Conservation (phyloP, 768 basidiomycete genomes). For the Auricularia sp. region DNA sequence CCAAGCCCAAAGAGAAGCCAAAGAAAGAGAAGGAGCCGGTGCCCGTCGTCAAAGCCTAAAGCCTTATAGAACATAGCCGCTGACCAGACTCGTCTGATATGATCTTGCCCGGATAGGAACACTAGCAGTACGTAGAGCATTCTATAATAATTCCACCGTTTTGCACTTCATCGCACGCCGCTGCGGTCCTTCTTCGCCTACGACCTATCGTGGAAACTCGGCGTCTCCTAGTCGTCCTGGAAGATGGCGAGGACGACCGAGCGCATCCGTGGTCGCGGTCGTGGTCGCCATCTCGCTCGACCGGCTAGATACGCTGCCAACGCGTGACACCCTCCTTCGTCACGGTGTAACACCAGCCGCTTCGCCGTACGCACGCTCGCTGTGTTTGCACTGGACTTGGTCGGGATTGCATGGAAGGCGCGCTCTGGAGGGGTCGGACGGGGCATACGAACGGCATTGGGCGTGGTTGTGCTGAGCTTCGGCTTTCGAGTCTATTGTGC, state of each 20-base stretch:
- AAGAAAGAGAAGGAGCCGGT: neutral
- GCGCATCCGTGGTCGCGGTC: constrained; percentile 27
- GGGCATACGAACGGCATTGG: too few relatives aligned
- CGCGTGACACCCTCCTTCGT: constrained; percentile 38
- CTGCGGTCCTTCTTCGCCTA: neutral
- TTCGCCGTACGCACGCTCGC: constrained; percentile 41
- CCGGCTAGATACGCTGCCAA: constrained; percentile 44
- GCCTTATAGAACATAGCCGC: neutral
- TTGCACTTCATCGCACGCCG: too few relatives aligned
- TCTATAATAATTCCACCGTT: too few relatives aligned
- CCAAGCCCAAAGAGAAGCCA: neutral
- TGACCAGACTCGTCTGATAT: too few relatives aligned
- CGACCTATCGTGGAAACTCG: neutral
- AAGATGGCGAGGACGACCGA: constrained; percentile 40
- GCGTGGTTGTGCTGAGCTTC: too few relatives aligned
- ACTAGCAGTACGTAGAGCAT: too few relatives aligned
- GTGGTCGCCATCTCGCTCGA: constrained; percentile 24
- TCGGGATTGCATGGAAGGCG: too few relatives aligned
- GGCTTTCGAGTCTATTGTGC: too few relatives aligned
- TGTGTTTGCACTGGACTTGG: constrained; percentile 38
- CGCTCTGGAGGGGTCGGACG: too few relatives aligned
- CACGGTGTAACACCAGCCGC: constrained; percentile 51
- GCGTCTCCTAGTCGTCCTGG: constrained; percentile 50
- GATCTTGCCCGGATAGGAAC: too few relatives aligned
- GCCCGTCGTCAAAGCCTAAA: neutral